Conservation (phyloP, 495 filamentous ascomycete species). For the Penicillium pulvis region DNA sequence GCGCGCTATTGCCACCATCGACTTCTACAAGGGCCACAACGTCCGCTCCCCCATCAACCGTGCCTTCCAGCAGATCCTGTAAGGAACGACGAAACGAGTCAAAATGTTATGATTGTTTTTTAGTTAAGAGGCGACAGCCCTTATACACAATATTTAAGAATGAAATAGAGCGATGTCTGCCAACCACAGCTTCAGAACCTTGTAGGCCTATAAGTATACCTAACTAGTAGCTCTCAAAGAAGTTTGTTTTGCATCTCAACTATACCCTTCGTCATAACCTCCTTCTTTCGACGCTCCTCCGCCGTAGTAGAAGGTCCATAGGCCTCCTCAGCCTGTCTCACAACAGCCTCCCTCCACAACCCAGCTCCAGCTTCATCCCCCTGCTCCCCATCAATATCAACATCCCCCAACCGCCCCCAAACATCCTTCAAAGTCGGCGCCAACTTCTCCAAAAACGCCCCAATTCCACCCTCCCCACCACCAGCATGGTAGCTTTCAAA, state of each 20-base stretch:
- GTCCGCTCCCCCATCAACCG: conserved; percentile 95
- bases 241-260: conserved; percentile 28
- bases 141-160: conserved; percentile 25
- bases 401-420: conserved; percentile 51
- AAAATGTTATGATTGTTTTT: conserved; percentile 36
- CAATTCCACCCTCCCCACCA: conserved; percentile 56
- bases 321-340: conserved; percentile 39
- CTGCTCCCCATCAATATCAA: conserved; percentile 40
- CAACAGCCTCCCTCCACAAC: conserved; percentile 37
- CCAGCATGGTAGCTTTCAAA: conserved; percentile 65
- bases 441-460: conserved; percentile 59
- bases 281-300: conserved; percentile 28
- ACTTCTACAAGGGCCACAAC: conserved; percentile 94
- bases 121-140: conserved; percentile 28
- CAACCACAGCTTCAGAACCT: background rate
- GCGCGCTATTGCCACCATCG: conserved; percentile 84
- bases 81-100: conserved; percentile 25
- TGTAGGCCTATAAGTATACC: background rate
- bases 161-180: conserved; percentile 32
- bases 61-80: conserved; percentile 58
- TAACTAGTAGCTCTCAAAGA: background rate
- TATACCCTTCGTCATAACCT: conserved; percentile 33
- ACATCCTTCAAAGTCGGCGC: conserved; percentile 56
- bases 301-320: conserved; percentile 30
- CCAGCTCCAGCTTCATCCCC: conserved; percentile 34